phyloP scores from a whole-genome alignment of 371 early-diverging fungal species.

The Syncephalastrum sp. region DNA sequence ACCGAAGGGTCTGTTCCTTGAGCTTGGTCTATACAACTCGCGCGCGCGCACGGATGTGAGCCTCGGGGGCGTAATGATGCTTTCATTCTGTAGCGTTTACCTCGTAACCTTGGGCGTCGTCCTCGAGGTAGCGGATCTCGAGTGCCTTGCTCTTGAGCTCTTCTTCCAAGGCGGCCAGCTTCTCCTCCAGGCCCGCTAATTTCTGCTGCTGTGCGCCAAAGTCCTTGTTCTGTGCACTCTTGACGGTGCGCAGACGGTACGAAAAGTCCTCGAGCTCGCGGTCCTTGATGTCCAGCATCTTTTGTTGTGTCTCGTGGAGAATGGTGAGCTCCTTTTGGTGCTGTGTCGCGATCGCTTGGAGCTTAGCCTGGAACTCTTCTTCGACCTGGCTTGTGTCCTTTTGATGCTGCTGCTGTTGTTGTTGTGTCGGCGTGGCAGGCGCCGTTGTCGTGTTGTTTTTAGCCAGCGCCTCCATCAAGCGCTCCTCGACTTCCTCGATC shows the following conservation, averaged over 20 bases:
- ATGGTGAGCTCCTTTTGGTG: conserved; percentile 47
- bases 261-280: conserved; percentile 43
- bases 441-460: background rate
- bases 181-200: conserved; percentile 29
- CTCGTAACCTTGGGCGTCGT: conserved; percentile 48
- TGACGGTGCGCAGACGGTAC: conserved; percentile 38
- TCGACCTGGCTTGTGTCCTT: background rate
- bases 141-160: conserved; percentile 33
- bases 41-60: background rate
- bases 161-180: conserved; percentile 28
- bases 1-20: conserved; percentile 26
- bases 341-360: conserved; percentile 36
- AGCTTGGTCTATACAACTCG: conserved; percentile 30
- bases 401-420: conserved; percentile 5
- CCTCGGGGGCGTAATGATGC: too few relatives aligned
- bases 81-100: conserved; percentile 20
- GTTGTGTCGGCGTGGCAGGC: conserved; percentile 9
- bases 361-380: conserved; percentile 15
- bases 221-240: conserved; percentile 39
- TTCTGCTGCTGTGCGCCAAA: conserved; percentile 37
- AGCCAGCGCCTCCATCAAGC: conserved; percentile 25
- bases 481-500: conserved; percentile 36
- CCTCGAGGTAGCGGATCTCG: conserved; percentile 41
- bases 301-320: conserved; percentile 42
- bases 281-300: conserved; percentile 45